These are phyloP conservation scores for Phytophthora hibernalis DNA, from an alignment of 352 stramenopile species.

Conservation along the genomic window DNA sequence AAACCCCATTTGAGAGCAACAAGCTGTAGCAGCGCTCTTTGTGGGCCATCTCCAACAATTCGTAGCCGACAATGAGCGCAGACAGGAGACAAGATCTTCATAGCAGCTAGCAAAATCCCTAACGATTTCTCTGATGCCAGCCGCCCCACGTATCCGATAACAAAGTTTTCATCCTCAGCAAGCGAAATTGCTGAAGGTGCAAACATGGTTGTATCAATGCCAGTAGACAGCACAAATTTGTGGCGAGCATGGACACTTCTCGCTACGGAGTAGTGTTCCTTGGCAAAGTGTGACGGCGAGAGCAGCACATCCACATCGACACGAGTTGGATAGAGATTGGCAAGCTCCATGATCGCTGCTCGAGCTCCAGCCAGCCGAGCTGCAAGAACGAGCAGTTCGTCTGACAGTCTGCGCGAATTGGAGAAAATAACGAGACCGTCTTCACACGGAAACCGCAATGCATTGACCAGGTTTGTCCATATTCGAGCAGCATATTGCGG, in stretches of 20 bases:
- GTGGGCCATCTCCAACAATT: slow-evolving; percentile 48
- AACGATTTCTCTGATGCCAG: slow-evolving; percentile 60
- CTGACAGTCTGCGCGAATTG: slow-evolving; percentile 45
- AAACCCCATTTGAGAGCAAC: slow-evolving; percentile 46
- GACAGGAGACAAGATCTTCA: slow-evolving; percentile 31
- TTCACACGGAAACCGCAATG: slow-evolving; percentile 37
- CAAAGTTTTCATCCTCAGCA: slow-evolving; percentile 28
- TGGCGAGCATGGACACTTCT: slow-evolving; percentile 28
- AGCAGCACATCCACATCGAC: slow-evolving; percentile 57
- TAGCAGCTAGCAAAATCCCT: slow-evolving; percentile 43
- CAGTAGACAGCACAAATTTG: slow-evolving; percentile 50
- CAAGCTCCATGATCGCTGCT: slow-evolving; percentile 58
- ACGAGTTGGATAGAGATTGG: slow-evolving; percentile 49
- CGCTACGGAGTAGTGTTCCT: slow-evolving; percentile 49
- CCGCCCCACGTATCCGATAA: slow-evolving; percentile 58
- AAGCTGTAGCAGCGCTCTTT: slow-evolving; percentile 35
- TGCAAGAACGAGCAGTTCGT: slow-evolving; percentile 44
- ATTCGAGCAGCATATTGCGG: slow-evolving; percentile 34
- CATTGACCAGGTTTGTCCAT: slow-evolving; percentile 36
- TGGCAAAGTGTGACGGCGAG: slow-evolving; percentile 60
- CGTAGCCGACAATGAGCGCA: slow-evolving; percentile 38
- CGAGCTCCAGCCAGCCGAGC: slow-evolving; percentile 44
- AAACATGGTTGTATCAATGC: slow-evolving; percentile 51
- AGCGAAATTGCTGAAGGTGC: slow-evolving; percentile 18
- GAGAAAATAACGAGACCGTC: slow-evolving; percentile 56